phyloP scores from a whole-genome alignment of 441 rosid genomes.

The Isatis lusitanica region DNA sequence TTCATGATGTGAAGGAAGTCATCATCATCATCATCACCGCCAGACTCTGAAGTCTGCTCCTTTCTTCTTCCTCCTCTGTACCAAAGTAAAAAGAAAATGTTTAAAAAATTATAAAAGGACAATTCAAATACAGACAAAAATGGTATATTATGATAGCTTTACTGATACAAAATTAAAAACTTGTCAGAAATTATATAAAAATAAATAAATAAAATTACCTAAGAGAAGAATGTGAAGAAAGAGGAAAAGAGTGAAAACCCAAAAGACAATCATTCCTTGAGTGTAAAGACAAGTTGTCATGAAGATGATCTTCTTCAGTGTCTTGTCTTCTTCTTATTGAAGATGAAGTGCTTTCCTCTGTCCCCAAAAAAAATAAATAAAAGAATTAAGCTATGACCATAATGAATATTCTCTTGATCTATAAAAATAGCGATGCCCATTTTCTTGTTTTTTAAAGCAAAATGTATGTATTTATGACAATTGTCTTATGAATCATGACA shows the following conservation, averaged over 20 bases:
- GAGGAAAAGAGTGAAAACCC: slow-evolving; percentile 35
- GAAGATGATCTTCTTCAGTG: slow-evolving; percentile 33
- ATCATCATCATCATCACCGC: slow-evolving; percentile 26
- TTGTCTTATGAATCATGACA: slow-evolving; percentile 41
- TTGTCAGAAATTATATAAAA: slow-evolving; percentile 20
- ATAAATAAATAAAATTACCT: slow-evolving; percentile 24
- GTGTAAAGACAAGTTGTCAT: slow-evolving; percentile 40
- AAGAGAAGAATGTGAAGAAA: slow-evolving; percentile 37
- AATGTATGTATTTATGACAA: slow-evolving; percentile 31
- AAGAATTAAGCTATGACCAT: background rate
- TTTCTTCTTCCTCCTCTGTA: slow-evolving; percentile 32
- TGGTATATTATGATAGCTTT: slow-evolving; percentile 9
- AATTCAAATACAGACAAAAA: slow-evolving; percentile 30
- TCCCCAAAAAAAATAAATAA: background rate
- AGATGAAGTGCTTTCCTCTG: slow-evolving; percentile 38
- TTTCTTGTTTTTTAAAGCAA: background rate
- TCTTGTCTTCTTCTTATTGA: slow-evolving; percentile 44
- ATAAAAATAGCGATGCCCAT: background rate
- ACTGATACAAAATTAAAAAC: slow-evolving; percentile 25
- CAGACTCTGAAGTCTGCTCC: slow-evolving; percentile 34
- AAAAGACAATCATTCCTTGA: slow-evolving; percentile 41
- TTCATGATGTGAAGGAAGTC: slow-evolving; percentile 34
- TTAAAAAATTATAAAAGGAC: background rate
- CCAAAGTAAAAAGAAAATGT: slow-evolving; percentile 1
- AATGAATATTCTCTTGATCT: slow-evolving; percentile 26